phyloP scores from a whole-genome alignment of 208 protist genomes.

The Wallacemonas collosoma region DNA sequence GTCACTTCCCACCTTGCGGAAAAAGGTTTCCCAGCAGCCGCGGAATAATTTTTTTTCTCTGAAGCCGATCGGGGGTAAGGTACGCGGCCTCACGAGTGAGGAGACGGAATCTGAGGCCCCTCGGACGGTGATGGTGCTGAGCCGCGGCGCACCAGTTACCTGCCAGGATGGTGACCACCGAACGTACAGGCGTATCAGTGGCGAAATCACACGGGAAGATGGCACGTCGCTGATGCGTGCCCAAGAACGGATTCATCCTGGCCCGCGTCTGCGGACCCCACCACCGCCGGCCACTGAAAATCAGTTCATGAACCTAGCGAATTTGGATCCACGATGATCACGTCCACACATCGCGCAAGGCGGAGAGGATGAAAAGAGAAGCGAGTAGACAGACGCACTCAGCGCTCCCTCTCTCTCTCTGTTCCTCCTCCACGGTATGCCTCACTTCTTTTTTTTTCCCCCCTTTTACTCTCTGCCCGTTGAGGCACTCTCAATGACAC shows the following conservation, averaged over 20 bases:
- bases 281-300: conserved; percentile 28
- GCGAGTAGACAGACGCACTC: no score
- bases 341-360: no score
- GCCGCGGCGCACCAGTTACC: not conserved
- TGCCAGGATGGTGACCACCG: not conserved
- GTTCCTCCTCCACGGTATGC: not conserved
- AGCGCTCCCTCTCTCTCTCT: not conserved
- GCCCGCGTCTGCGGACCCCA: conserved; percentile 25
- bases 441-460: not conserved
- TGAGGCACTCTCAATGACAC: no score
- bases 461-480: not conserved
- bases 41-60: not conserved
- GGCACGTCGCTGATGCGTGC: conserved; percentile 17
- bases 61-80: not conserved
- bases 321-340: not conserved
- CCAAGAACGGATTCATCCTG: conserved; percentile 25
- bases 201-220: not conserved
- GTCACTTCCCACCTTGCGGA: conserved; percentile 7
- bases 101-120: not conserved
- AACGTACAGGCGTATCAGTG: conserved; percentile 8
- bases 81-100: not conserved
- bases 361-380: no score
- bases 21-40: not conserved
- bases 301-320: conserved; percentile 41
- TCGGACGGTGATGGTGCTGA: not conserved